Conservation (phyloP, 2,329 filamentous ascomycete species). For the Thelonectria rubi region DNA sequence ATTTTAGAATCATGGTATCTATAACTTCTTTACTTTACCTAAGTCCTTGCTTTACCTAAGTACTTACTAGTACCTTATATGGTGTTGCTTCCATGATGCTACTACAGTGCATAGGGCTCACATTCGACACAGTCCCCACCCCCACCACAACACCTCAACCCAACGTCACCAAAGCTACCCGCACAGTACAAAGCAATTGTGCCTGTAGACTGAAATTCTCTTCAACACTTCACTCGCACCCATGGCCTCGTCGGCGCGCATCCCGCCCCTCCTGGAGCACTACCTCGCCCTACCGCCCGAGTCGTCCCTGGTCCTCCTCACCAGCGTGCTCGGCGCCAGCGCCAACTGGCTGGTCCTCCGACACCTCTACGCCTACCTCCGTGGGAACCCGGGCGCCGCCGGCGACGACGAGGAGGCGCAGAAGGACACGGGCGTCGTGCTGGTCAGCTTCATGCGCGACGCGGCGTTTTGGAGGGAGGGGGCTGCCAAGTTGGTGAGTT, state of each 20-base stretch:
- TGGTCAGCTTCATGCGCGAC: slow-evolving; percentile 86
- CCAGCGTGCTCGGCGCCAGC: slow-evolving; percentile 70
- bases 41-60: background rate
- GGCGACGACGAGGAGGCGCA: slow-evolving; percentile 26
- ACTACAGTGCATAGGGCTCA: background rate
- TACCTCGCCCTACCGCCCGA: slow-evolving; percentile 68
- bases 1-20: background rate
- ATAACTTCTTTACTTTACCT: background rate
- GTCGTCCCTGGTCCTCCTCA: slow-evolving; percentile 71
- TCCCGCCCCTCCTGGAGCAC: slow-evolving; percentile 71
- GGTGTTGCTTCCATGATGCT: background rate
- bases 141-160: slow-evolving; percentile 21
- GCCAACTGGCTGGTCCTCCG: slow-evolving; percentile 73
- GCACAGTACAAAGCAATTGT: slow-evolving; percentile 30
- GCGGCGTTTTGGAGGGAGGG: slow-evolving; percentile 81
- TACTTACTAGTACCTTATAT: background rate
- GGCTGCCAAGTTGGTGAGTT: slow-evolving; percentile 68
- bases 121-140: slow-evolving; percentile 31
- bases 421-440: slow-evolving; percentile 65
- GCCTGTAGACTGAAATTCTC: slow-evolving; percentile 29
- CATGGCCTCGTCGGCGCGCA: slow-evolving; percentile 54
- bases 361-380: slow-evolving; percentile 60
- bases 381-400: slow-evolving; percentile 29
- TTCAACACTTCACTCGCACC: slow-evolving; percentile 18
- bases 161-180: slow-evolving; percentile 18